Conservation (phyloP, 139 green algal genomes). For the Closterium sp. region DNA sequence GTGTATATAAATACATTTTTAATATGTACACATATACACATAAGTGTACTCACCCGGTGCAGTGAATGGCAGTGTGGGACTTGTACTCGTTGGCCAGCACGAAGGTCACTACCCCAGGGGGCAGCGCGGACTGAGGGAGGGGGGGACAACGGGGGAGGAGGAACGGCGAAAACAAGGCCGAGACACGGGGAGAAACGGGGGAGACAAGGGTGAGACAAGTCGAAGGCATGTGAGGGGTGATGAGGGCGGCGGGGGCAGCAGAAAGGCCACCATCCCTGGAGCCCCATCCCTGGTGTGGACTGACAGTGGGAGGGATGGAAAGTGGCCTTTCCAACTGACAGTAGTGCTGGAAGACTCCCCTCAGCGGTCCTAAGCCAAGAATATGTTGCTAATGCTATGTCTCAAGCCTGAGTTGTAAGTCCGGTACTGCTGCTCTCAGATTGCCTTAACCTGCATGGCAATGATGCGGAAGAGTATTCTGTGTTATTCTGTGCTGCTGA, state of each 20-base stretch:
- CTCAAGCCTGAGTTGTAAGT: no score
- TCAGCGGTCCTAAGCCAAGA: no score
- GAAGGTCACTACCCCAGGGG: background rate
- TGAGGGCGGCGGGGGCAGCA: background rate
- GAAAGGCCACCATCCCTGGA: background rate
- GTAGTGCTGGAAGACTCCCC: no score
- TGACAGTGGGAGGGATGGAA: background rate
- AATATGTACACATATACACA: background rate
- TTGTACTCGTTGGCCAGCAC: conserved; percentile 9
- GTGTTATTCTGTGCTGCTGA: no score
- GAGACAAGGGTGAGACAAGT: background rate
- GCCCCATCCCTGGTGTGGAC: background rate
- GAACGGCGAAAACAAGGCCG: no score
- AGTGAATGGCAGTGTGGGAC: background rate
- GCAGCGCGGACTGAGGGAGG: background rate
- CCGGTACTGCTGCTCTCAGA: no score
- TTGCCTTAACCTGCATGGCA: background rate
- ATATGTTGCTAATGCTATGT: no score
- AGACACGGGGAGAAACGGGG: background rate
- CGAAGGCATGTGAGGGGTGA: background rate
- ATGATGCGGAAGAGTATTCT: background rate
- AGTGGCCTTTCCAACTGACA: no score
- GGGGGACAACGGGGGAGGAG: background rate
- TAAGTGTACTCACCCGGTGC: background rate
- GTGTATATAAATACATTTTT: no score